Base-by-base conservation (phyloP, 2,329 filamentous ascomycete species). In the Penicillium vulpinum region DNA sequence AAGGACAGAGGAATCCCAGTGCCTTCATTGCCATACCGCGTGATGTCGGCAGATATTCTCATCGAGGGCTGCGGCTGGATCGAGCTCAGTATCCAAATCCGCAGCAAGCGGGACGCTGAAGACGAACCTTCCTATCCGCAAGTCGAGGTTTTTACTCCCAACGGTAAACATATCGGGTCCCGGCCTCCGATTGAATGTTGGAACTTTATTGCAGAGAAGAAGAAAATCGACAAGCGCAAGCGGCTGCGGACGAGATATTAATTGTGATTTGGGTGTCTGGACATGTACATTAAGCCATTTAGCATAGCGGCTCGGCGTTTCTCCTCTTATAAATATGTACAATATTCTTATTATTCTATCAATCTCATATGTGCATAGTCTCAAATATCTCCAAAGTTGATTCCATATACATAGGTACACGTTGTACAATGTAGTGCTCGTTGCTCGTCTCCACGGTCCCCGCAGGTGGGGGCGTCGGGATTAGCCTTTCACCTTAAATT, bases 61-160 rank as follows among this genome's bases (percentile, higher is more conserved):
- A 86, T 99, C 48, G 93, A 97, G 72, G 92, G 94, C 2, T 88
- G 92, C 26, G 94, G 94, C 8, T 99, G 95, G 90, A 83, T 99
- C 2, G 94, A 99, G 75, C 74, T 99, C 39, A 87, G 87, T 0
- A 88, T 88, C 3, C 93, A 99, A 75, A 85, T 95, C 10, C 85
- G 93, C 49, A 84, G 81, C 16, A 83, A 75, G 68, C 78, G 67
- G 21, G 41, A 60, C 24, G 33, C 64, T 33, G 56, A 67, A 51
- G 69, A 71, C 63, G 71, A 73, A 0, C 74, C 77, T 22, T 56
- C 15, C 86, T 85, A 79, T 47, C 70, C 69, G 3, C 80, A 86
- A 10, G 83, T 99, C 7, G 92, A 97, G 63, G 85, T 97, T 0
- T 97, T 89, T 68, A 89, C 84, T 28, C 94, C 94, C 0, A 83